phyloP scores from a whole-genome alignment of 106 monocot species.

The Amphibolis antarctica region DNA sequence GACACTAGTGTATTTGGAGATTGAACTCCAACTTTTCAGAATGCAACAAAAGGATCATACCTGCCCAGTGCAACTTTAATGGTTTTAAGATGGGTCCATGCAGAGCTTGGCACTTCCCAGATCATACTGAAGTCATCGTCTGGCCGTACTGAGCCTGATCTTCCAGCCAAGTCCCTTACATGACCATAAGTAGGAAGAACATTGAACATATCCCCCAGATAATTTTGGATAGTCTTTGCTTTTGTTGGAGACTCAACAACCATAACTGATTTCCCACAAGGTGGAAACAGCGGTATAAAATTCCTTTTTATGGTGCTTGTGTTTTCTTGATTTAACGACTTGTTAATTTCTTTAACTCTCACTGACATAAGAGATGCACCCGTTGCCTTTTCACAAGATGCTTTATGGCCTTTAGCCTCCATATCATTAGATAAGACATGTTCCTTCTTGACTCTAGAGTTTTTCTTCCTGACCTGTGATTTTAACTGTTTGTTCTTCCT shows the following conservation, averaged over 20 bases:
- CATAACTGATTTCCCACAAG: constrained; percentile 72
- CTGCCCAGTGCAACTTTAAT: constrained; percentile 72
- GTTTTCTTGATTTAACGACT: constrained; percentile 4
- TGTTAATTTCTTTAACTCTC: not conserved
- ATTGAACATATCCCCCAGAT: constrained; percentile 78
- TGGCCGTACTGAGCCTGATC: constrained; percentile 84
- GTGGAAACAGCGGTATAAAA: constrained; percentile 66
- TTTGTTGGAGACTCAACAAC: constrained; percentile 92
- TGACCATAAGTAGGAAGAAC: constrained; percentile 93
- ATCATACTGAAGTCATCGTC: constrained; percentile 98
- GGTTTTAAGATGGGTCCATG: constrained; percentile 94
- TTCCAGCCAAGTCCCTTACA: constrained; percentile 88
- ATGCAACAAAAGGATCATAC: constrained; percentile 26
- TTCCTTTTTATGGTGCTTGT: constrained; percentile 10
- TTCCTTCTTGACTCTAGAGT: constrained; percentile 8
- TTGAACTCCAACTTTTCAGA: too few relatives aligned
- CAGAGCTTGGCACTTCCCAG: constrained; percentile 87
- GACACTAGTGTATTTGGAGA: not conserved
- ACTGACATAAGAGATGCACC: not conserved
- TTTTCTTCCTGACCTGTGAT: constrained; percentile 11
- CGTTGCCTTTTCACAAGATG: constrained; percentile 26
- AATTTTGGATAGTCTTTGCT: constrained; percentile 81
- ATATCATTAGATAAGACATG: constrained; percentile 6
- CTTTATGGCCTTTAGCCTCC: constrained; percentile 17
- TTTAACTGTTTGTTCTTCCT: constrained; percentile 14